A percentile compares a stretch with the other conserved stretches of the same genome.
Evolutionary conservation across 768 basidiomycete species (phyloP).

Genomic region (Cyathus striatus): DNA sequence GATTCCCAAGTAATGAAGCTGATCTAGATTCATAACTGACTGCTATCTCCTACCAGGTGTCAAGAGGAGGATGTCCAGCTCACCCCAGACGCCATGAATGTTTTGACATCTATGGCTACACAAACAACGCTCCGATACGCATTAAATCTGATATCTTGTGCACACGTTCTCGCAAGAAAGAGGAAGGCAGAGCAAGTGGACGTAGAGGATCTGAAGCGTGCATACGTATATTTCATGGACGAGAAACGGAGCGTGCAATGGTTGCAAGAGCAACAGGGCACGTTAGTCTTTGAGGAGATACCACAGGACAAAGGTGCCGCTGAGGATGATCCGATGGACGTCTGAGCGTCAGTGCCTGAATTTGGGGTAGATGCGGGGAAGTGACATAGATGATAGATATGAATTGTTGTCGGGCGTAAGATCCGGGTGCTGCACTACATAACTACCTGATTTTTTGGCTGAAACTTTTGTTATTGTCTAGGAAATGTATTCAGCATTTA

Average conservation of each 20-base stretch:
- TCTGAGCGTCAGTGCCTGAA: no score
- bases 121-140: conserved; percentile 93
- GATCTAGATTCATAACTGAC: conserved; percentile 2
- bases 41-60: conserved; percentile 43
- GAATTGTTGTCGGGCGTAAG: no score
- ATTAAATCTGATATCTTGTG: conserved; percentile 89
- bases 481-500: no score
- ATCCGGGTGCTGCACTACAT: no score
- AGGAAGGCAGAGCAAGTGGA: conserved; percentile 79
- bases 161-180: conserved; percentile 78
- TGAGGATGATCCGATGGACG: conserved; percentile 30
- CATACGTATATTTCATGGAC: conserved; percentile 89
- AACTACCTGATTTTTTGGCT: no score
- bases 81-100: conserved; percentile 61
- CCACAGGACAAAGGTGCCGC: conserved; percentile 24
- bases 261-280: conserved; percentile 80
- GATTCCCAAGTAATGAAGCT: no score
- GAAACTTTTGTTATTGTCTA: no score
- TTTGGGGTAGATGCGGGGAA: no score
- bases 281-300: conserved; percentile 72
- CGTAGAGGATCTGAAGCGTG: conserved; percentile 78
- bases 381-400: no score
- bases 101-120: conserved; percentile 85
- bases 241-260: conserved; percentile 90
- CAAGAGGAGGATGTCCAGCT: conserved; percentile 95